These are phyloP conservation scores for Gracilaria gracilis DNA, from an alignment of 23 red algal species.

Conservation along the genomic window DNA sequence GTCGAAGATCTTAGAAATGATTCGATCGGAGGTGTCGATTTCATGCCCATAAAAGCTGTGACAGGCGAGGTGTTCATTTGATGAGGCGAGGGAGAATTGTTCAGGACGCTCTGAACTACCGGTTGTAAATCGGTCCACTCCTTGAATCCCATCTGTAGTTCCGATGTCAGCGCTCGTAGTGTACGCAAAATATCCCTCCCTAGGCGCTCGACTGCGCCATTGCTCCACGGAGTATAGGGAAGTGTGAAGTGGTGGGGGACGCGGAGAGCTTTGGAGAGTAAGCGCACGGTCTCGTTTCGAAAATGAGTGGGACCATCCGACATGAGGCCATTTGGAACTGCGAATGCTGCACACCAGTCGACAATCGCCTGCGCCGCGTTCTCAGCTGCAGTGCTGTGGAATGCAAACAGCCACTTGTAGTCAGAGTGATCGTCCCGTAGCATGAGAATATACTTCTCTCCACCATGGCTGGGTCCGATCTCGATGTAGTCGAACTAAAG, in stretches of 20 bases:
- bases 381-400: background rate
- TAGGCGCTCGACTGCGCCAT: background rate
- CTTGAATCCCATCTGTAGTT: background rate
- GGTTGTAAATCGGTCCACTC: slow-evolving; percentile 2
- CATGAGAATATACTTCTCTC: background rate
- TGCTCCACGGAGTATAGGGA: background rate
- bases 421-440: slow-evolving; percentile 1
- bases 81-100: background rate
- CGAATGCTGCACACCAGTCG: background rate
- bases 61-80: background rate
- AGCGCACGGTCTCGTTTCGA: background rate
- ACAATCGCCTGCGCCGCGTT: background rate
- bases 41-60: too few relatives aligned
- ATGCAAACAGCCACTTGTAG: background rate
- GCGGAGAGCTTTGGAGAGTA: background rate
- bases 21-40: too few relatives aligned
- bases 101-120: background rate
- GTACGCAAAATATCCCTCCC: background rate
- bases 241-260: background rate
- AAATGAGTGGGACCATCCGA: slow-evolving; percentile 1
- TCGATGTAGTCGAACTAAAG: background rate
- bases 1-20: too few relatives aligned
- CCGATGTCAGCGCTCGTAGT: background rate
- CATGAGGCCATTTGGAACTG: background rate
- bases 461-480: background rate